Percentiles rank a stretch among this genome's conserved stretches.
These are phyloP conservation scores for Schizochytrium sp. DNA, from an alignment of 108 stramenopile genomes.

Conservation along the genomic window DNA sequence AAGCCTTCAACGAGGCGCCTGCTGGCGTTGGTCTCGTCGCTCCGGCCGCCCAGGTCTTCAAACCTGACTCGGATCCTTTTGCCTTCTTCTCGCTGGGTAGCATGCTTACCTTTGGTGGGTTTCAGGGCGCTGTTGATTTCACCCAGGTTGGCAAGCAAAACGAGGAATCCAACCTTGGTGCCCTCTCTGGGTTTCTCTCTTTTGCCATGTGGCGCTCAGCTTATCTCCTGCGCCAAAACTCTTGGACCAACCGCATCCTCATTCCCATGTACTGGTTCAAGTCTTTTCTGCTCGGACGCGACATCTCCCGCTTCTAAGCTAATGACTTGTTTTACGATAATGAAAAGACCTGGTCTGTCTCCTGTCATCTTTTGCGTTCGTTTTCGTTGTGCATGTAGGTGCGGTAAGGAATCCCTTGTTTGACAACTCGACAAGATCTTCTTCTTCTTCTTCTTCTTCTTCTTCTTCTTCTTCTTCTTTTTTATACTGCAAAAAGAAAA, in stretches of 20 bases:
- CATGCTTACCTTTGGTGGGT: constrained; percentile 45
- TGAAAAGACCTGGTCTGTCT: no score
- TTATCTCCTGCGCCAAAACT: constrained; percentile 71
- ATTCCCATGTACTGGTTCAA: constrained; percentile 98
- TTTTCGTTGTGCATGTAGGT: no score
- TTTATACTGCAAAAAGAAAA: no score
- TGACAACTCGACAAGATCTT: no score
- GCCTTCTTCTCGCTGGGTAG: constrained; percentile 43
- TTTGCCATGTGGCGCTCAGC: constrained; percentile 68
- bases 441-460: no score
- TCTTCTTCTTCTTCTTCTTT: no score
- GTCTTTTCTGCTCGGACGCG: constrained; percentile 77
- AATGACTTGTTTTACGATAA: no score
- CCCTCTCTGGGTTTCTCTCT: constrained; percentile 54
- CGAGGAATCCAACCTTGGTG: constrained; percentile 33
- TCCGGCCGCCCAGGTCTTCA: constrained; percentile 37
- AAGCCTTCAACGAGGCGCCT: constrained; percentile 54
- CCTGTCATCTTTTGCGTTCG: no score
- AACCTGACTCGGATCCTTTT: constrained; percentile 43
- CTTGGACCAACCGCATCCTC: constrained; percentile 62
- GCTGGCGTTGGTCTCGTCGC: constrained; percentile 46
- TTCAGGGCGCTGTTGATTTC: constrained; percentile 43
- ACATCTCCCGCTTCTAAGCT: constrained; percentile 61
- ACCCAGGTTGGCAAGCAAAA: constrained; percentile 38
- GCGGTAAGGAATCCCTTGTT: no score